Conservation (phyloP, 495 filamentous ascomycete genomes). For the Echria macrotheca region DNA sequence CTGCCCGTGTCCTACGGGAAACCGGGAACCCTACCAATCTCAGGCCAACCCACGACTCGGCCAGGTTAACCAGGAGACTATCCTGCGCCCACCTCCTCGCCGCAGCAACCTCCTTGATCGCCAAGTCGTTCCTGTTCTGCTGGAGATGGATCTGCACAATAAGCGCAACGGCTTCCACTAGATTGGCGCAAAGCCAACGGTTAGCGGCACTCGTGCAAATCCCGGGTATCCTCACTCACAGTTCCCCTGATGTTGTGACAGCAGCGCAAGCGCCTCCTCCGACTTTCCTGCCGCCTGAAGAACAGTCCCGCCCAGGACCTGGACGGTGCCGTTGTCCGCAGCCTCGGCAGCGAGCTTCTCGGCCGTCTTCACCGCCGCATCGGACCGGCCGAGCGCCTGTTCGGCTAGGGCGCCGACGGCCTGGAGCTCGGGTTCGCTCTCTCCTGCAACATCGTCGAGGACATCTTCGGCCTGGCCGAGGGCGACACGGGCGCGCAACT, state of each 20-base stretch:
- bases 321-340: slow-evolving; percentile 72
- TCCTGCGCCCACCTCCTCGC: slow-evolving; percentile 95
- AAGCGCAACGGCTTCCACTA: slow-evolving; percentile 61
- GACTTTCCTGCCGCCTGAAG: slow-evolving; percentile 68
- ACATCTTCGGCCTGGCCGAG: slow-evolving; percentile 71
- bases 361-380: slow-evolving; percentile 54
- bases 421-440: slow-evolving; percentile 66
- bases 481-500: slow-evolving; percentile 76
- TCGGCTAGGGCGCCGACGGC: slow-evolving; percentile 76
- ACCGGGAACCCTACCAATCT: slow-evolving; percentile 58
- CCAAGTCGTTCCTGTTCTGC: slow-evolving; percentile 85
- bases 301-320: slow-evolving; percentile 72
- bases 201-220: not conserved
- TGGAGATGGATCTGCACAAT: slow-evolving; percentile 86
- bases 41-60: slow-evolving; percentile 91
- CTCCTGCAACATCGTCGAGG: slow-evolving; percentile 58
- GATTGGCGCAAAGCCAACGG: slow-evolving; percentile 3
- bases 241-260: slow-evolving; percentile 81
- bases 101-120: slow-evolving; percentile 80
- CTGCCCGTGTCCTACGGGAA: not conserved
- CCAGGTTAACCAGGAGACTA: slow-evolving; percentile 85
- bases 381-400: slow-evolving; percentile 52
- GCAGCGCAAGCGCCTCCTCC: slow-evolving; percentile 75
- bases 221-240: slow-evolving; percentile 43
- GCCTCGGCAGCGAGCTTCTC: slow-evolving; percentile 60